A percentile compares a stretch with the other conserved stretches of the same genome.
Conservation (phyloP, 306 rosid genomes). For the Rubus idaeus region DNA sequence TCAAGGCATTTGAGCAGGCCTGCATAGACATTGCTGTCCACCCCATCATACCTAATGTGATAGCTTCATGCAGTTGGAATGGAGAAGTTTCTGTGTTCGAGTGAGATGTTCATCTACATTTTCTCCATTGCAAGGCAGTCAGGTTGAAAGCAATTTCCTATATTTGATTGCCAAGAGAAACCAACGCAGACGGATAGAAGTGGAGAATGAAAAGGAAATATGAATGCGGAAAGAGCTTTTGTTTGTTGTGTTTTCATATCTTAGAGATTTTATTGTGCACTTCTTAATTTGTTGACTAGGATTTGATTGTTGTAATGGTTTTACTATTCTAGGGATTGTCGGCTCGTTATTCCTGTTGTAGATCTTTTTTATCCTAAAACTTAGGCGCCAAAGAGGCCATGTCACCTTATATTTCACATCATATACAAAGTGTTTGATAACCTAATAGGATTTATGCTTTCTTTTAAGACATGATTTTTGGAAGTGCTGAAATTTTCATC, state of each 20-base stretch:
- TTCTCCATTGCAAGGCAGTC: slow-evolving; percentile 14
- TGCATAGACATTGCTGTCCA: slow-evolving; percentile 72
- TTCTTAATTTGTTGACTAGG: background rate
- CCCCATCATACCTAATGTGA: slow-evolving; percentile 65
- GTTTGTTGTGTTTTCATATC: background rate
- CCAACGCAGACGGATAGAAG: background rate
- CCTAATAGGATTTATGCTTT: background rate
- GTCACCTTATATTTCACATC: background rate
- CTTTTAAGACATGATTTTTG: slow-evolving; percentile 4
- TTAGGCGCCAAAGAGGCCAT: background rate
- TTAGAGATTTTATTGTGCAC: background rate
- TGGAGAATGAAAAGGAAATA: background rate
- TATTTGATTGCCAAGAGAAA: background rate
- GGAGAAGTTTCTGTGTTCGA: slow-evolving; percentile 71
- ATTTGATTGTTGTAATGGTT: background rate
- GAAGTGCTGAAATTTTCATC: background rate
- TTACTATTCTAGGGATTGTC: background rate
- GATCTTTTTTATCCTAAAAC: background rate
- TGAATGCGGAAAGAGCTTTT: background rate
- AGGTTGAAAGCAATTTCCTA: background rate
- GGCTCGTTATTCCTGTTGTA: background rate
- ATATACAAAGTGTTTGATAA: slow-evolving; percentile 7
- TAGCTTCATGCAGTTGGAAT: slow-evolving; percentile 85
- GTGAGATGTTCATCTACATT: slow-evolving; percentile 27
- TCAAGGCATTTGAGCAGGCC: slow-evolving; percentile 74